Evolutionary conservation across 2,329 filamentous ascomycete genomes (phyloP).

Genomic region (Helotiales sp.): DNA sequence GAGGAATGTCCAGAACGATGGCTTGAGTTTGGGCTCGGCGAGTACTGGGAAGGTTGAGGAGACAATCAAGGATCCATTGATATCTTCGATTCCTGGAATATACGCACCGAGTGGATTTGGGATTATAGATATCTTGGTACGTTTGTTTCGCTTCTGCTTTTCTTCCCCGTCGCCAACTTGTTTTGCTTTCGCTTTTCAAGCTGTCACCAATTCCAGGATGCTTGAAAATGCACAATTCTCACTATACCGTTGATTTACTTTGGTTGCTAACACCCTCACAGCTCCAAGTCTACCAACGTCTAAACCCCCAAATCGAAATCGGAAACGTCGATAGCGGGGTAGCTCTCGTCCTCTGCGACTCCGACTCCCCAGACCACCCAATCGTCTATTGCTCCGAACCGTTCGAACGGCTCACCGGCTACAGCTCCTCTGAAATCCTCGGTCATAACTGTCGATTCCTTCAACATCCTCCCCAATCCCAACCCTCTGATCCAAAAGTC

Average conservation of each 20-base stretch:
- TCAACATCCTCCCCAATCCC: conserved; percentile 79
- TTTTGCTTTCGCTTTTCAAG: no score
- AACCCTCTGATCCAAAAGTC: conserved; percentile 72
- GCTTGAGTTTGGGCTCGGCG: neutral
- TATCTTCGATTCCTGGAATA: conserved; percentile 55
- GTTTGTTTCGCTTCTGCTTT: conserved; percentile 31
- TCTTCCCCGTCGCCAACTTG: neutral
- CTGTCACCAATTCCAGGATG: no score
- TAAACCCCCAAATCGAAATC: conserved; percentile 83
- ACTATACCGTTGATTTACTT: neutral
- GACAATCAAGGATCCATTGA: conserved; percentile 49
- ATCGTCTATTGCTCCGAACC: conserved; percentile 96
- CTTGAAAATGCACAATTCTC: neutral
- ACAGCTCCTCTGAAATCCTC: conserved; percentile 83
- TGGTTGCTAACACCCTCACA: conserved; percentile 2
- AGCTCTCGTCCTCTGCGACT: conserved; percentile 91
- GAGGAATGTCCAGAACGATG: neutral
- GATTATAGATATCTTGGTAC: conserved; percentile 60
- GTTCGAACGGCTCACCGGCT: conserved; percentile 92
- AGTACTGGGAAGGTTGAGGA: neutral
- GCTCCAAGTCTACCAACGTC: conserved; percentile 70
- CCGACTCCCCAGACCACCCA: conserved; percentile 82
- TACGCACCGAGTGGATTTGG: conserved; percentile 61
- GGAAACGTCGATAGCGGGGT: conserved; percentile 92
- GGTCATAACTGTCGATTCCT: conserved; percentile 92